Evolutionary conservation across 257 asterid genomes (phyloP).

Genomic region (Jacaranda mimosifolia): DNA sequence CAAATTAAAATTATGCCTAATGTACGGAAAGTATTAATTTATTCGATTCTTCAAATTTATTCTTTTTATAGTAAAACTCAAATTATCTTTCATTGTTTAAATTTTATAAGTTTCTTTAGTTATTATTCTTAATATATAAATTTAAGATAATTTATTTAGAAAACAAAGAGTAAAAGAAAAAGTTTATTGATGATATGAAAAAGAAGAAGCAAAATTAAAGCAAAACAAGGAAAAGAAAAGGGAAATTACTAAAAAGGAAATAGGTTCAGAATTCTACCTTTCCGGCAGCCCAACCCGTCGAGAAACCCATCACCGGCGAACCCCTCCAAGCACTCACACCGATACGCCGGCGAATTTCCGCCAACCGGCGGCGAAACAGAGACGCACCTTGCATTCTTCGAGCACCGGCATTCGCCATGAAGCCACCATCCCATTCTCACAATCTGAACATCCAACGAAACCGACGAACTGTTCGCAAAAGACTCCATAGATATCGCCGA

Average conservation of each 20-base stretch:
- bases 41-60: not conserved
- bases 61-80: not conserved
- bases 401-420: conserved; percentile 64
- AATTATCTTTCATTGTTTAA: not conserved
- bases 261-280: conserved; percentile 49
- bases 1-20: not conserved
- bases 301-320: conserved; percentile 77
- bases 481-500: conserved; percentile 72
- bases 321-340: conserved; percentile 73
- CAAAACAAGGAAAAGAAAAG: not conserved
- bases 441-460: conserved; percentile 70
- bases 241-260: not conserved
- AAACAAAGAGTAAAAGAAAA: not conserved
- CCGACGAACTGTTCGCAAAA: conserved; percentile 48
- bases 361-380: conserved; percentile 39
- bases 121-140: not conserved
- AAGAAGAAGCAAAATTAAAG: conserved; percentile 6
- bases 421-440: conserved; percentile 87
- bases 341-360: conserved; percentile 45
- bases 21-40: not conserved
- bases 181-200: not conserved
- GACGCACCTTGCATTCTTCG: conserved; percentile 61
- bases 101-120: not conserved
- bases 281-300: conserved; percentile 79
- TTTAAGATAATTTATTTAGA: not conserved